These are phyloP conservation scores for Bipolaris bicolor DNA, from an alignment of 2,329 filamentous ascomycete species.

Conservation along the genomic window DNA sequence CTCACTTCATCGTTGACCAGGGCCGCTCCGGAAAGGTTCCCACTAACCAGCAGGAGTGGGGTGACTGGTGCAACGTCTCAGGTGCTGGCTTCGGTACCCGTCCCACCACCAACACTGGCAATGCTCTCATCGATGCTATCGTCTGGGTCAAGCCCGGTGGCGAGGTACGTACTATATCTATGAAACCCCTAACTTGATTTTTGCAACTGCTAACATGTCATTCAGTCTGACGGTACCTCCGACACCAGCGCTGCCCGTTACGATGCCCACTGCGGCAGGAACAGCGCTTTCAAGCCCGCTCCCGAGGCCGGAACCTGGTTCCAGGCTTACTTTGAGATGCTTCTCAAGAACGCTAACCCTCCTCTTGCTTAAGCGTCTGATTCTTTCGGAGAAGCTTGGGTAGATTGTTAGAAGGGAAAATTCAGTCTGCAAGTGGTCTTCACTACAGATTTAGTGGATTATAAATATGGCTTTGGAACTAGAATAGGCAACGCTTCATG, in stretches of 20 bases:
- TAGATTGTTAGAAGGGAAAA: fast-evolving
- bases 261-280: constrained; percentile 61
- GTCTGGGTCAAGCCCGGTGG: constrained; percentile 74
- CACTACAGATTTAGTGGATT: neutral
- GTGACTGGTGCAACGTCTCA: constrained; percentile 71
- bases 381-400: neutral
- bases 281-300: constrained; percentile 65
- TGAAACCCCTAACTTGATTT: neutral
- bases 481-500: neutral
- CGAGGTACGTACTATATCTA: constrained; percentile 38
- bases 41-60: constrained; percentile 62
- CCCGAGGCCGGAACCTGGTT: constrained; percentile 75
- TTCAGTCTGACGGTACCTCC: constrained; percentile 53
- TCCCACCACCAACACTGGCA: constrained; percentile 67
- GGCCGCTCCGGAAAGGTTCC: constrained; percentile 68
- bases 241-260: constrained; percentile 55
- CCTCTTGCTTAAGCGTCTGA: constrained; percentile 24
- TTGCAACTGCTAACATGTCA: neutral
- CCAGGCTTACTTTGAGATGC: constrained; percentile 52
- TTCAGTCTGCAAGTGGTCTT: neutral
- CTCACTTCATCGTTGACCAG: constrained; percentile 60
- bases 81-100: constrained; percentile 69
- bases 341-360: constrained; percentile 46
- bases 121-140: constrained; percentile 66
- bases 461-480: neutral